Evolutionary conservation across 176 grass and related monocot genomes (phyloP), one percentile per base, ranked within the genome.

Genomic region (Carex kokanica): DNA sequence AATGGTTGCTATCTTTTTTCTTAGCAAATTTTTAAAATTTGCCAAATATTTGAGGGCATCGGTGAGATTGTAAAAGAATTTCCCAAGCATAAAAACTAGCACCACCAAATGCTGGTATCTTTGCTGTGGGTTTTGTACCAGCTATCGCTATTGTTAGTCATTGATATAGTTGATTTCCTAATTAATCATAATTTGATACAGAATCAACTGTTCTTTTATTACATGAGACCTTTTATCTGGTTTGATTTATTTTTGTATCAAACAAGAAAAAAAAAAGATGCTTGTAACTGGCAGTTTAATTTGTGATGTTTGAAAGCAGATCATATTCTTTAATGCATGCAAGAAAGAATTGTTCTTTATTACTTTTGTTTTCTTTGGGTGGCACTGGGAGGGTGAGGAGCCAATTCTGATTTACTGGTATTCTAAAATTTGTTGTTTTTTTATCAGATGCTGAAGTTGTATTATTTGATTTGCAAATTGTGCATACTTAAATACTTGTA

Each of bases 31-130:
- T 47, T 5, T 47, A 14, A 0, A 24, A 47, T 10, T 10, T 17
- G 23, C 29, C 23, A 18, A n/a, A 25, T 73, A 73, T 9, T 23
- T 51, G 41, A 51, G 69, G 40, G 49, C 40, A 51, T 24, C 10
- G 51, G 41, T 71, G 69, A 73, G 41, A 49, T 73, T 73, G 69
- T 73, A 73, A 9, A 51, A 73, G n/a, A 51, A 51, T 51, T 73
- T 51, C 41, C 24, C 3, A 14, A 49, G 41, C 10, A 49, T 8
- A 73, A 49, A 51, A 14, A 41, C 41, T 51, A 51, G 14, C 11
- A 25, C n/a, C 69, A 24, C 41, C 15, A 20, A 47, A 51, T 73
- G 11, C 41, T 12, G 38, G n/a, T 73, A 51, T n/a, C 36, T 49
- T 72, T 47, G 2, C 18, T 73, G 40, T 51, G 3, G 20, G n/a